A percentile compares a stretch with the other conserved stretches of the same genome.
phyloP scores from a whole-genome alignment of 495 filamentous ascomycete species.

The Recurvomyces mirabilis region DNA sequence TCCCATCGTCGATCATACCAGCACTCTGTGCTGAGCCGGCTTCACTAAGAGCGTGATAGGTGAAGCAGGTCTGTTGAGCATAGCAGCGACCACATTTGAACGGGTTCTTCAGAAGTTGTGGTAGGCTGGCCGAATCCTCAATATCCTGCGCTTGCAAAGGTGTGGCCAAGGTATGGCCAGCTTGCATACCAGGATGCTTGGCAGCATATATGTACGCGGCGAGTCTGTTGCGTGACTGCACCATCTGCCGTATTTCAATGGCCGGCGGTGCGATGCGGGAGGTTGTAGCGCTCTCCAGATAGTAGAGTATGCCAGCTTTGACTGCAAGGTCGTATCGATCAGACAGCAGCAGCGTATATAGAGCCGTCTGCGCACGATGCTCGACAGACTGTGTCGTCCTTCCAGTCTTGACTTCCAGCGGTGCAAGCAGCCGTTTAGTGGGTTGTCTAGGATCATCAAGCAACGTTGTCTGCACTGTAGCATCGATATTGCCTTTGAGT shows the following conservation, averaged over 20 bases:
- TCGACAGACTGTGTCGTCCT: constrained; percentile 58
- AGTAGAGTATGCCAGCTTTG: constrained; percentile 81
- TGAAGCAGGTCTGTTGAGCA: constrained; percentile 75
- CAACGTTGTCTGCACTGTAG: constrained; percentile 87
- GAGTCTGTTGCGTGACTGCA: constrained; percentile 86
- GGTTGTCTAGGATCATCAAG: constrained; percentile 44
- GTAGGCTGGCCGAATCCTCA: constrained; percentile 56
- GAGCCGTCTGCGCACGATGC: constrained; percentile 84
- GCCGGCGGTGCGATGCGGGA: constrained; percentile 72
- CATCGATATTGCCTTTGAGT: constrained; percentile 94
- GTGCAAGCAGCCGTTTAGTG: constrained; percentile 62
- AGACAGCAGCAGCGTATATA: constrained; percentile 86
- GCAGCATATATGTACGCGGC: constrained; percentile 53
- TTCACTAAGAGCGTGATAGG: constrained; percentile 88
- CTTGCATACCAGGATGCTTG: constrained; percentile 38
- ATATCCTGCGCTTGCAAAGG: constrained; percentile 10
- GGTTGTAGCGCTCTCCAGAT: constrained; percentile 79
- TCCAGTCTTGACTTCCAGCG: constrained; percentile 91
- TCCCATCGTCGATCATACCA: constrained; percentile 40
- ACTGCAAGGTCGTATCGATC: constrained; percentile 92
- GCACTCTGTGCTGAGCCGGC: constrained; percentile 39
- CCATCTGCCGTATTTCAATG: constrained; percentile 84
- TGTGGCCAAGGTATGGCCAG: not conserved
- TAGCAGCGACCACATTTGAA: constrained; percentile 75
- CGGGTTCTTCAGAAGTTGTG: constrained; percentile 70